Percentiles rank a stretch among this genome's conserved stretches.
Evolutionary conservation across 2,329 filamentous ascomycete species (phyloP).

Genomic region (Colletotrichum viniferum): DNA sequence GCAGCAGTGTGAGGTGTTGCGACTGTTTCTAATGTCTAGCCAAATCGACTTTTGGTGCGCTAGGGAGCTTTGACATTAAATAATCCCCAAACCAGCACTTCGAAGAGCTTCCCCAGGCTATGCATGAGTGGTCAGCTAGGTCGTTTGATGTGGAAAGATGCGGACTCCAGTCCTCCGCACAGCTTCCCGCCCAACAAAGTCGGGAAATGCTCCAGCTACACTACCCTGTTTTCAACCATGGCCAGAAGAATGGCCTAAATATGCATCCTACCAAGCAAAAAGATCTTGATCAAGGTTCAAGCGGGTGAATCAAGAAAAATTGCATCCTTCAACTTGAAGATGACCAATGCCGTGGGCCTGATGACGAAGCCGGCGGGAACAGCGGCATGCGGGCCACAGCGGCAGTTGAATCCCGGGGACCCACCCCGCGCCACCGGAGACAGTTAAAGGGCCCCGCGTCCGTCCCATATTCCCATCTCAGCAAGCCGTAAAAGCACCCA

Average conservation of each 20-base stretch:
- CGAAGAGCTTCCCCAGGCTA: background rate
- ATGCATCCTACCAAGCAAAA: background rate
- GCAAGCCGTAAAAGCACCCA: background rate
- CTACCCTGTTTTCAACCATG: accelerated
- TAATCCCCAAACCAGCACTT: accelerated
- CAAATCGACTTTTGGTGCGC: background rate
- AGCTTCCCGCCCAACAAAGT: background rate
- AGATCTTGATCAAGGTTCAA: background rate
- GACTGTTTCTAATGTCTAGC: background rate
- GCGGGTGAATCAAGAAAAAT: background rate
- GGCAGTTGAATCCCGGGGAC: background rate
- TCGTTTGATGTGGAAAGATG: background rate
- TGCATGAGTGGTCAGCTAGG: background rate
- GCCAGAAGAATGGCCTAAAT: accelerated
- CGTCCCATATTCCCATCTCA: background rate
- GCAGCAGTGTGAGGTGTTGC: background rate
- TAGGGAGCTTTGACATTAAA: accelerated
- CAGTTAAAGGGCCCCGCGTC: background rate
- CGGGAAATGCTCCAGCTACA: background rate
- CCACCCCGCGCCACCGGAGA: background rate
- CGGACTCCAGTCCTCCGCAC: background rate
- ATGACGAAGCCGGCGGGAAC: background rate
- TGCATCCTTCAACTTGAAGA: background rate
- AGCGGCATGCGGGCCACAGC: background rate
- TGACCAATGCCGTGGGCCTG: background rate